phyloP scores from a whole-genome alignment of 2,329 filamentous ascomycete genomes.

The Paraphaeosphaeria sporulosa region DNA sequence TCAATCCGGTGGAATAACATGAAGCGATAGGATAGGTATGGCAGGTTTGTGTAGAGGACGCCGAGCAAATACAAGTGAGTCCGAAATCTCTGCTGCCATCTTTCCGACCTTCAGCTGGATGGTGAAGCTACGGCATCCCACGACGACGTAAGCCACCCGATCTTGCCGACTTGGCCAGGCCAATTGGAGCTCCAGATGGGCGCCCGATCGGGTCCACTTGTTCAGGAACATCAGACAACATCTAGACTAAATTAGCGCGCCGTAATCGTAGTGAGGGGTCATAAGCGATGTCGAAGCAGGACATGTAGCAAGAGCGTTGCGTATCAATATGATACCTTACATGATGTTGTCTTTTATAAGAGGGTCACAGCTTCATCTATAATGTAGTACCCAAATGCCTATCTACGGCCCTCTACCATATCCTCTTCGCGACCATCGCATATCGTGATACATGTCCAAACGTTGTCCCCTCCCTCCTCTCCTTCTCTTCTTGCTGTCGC shows the following conservation, averaged over 20 bases:
- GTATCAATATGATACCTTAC: no score
- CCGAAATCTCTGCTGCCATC: neutral
- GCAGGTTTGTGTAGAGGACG: neutral
- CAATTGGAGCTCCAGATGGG: neutral
- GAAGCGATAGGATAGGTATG: no score
- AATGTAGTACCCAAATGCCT: no score
- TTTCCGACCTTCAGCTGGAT: neutral
- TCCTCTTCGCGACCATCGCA: slow-evolving; percentile 95
- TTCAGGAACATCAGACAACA: slow-evolving; percentile 10
- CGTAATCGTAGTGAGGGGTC: slow-evolving; percentile 1
- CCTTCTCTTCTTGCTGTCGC: slow-evolving; percentile 65
- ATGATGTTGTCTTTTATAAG: no score
- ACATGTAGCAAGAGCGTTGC: no score
- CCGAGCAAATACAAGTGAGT: neutral
- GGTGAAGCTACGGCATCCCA: neutral
- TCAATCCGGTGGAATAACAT: neutral
- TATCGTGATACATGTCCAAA: slow-evolving; percentile 78
- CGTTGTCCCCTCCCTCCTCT: slow-evolving; percentile 61
- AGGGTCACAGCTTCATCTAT: no score
- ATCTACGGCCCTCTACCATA: slow-evolving; percentile 71
- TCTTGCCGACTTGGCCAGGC: slow-evolving; percentile 12
- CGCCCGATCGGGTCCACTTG: slow-evolving; percentile 3
- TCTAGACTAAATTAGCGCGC: slow-evolving; percentile 2
- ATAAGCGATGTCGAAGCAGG: neutral
- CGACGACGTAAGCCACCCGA: slow-evolving; percentile 7